Base-by-base conservation (phyloP, 805 yeast species). In the Komagataella mondaviorum region DNA sequence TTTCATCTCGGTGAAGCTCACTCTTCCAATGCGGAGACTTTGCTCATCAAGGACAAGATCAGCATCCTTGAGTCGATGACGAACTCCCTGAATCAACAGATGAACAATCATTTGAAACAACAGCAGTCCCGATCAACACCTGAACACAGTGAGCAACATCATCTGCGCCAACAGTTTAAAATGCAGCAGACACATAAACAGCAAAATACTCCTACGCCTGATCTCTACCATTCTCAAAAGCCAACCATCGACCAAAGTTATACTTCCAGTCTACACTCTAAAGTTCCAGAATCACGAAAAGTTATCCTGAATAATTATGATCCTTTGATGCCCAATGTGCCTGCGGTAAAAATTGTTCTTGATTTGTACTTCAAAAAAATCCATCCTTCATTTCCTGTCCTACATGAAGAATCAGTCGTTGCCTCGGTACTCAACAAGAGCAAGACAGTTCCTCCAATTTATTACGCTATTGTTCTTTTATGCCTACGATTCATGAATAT, bases 401-500 rank as follows among this genome's bases (percentile, higher is more conserved):
- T 53, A 23, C 55, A 53, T 45, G 43, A 49, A 12, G 49, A 49
- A 8, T 18, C 48, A 18, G 45, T 46, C 43, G 8, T 45, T 20
- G 18, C 20, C 24, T 44, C n/a, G 6, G 30, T 49, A 17, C 20
- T 20, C 17, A 16, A 44, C 22, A 47, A 44, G 16, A 22, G 14
- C 39, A 44, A 44, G 12, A 30, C 44, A 10, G 12, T 30, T 30
- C 23, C 16, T 47, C 44, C 43, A 23, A 46, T 56, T 43, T 24
- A 51, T 6, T 57, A 56, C 47, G 59, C 58, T 6, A 51, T 59
- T n/a, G 48, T 57, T 5, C 43, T 59, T 51, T 53, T 58, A 10
- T 51, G 56, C 18, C 48, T 59, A 30, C 54, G 54, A 43, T 59
- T 54, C n/a, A 24, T 54, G 39, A 47, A 49, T 6, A 18, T 49